Percentiles rank a stretch among this genome's conserved stretches.
Conservation (phyloP, 352 stramenopile species). For the Pythium grandisporangium region DNA sequence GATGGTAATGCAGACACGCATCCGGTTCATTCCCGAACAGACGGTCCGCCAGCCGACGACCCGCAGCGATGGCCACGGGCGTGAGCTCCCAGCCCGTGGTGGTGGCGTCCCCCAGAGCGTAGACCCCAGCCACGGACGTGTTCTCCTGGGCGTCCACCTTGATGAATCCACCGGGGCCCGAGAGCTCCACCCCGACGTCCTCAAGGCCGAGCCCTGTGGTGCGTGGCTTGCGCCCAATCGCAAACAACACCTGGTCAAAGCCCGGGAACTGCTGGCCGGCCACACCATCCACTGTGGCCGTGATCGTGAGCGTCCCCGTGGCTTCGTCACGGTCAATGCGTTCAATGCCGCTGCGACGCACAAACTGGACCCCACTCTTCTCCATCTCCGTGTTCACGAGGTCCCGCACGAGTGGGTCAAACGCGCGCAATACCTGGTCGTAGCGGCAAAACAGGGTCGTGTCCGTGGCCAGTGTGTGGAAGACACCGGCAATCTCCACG, state of each 20-base stretch:
- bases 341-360: conserved; percentile 37
- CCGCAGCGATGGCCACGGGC: conserved; percentile 84
- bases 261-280: conserved; percentile 22
- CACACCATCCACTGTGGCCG: conserved; percentile 45
- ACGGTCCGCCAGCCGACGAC: conserved; percentile 83
- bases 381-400: conserved; percentile 70
- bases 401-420: conserved; percentile 85
- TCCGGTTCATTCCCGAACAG: conserved; percentile 83
- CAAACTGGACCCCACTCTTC: conserved; percentile 55
- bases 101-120: conserved; percentile 91
- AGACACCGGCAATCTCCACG: conserved; percentile 93
- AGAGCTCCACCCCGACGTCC: conserved; percentile 68
- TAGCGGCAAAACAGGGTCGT: conserved; percentile 87
- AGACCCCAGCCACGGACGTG: conserved; percentile 81
- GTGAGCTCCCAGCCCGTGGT: conserved; percentile 83
- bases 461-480: conserved; percentile 91
- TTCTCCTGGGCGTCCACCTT: conserved; percentile 89
- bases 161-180: conserved; percentile 76
- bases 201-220: conserved; percentile 82
- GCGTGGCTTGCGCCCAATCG: conserved; percentile 82
- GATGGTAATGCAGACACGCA: conserved; percentile 84
- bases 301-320: conserved; percentile 80
- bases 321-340: conserved; percentile 76
- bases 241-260: conserved; percentile 56
- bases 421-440: conserved; percentile 80